phyloP scores from a whole-genome alignment of 306 rosid genomes.

The Neltuma alba region DNA sequence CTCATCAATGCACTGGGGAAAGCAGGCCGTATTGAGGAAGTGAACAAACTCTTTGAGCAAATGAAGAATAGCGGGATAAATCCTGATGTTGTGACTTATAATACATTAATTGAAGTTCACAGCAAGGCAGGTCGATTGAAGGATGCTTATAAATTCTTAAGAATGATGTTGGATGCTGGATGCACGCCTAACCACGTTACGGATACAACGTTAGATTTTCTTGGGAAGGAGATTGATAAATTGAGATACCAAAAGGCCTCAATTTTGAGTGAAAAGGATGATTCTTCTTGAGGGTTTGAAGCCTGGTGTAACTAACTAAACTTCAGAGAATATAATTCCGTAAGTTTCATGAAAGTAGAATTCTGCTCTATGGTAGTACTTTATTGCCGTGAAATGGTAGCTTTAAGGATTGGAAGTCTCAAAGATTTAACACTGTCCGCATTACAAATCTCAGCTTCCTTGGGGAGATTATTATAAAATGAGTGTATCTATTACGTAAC shows the following conservation, averaged over 20 bases:
- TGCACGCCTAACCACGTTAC: conserved; percentile 90
- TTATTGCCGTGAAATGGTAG: conserved; percentile 12
- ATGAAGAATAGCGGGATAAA: conserved; percentile 78
- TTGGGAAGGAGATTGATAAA: conserved; percentile 85
- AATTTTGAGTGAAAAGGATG: conserved; percentile 56
- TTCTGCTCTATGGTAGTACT: conserved; percentile 2
- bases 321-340: background rate
- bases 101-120: conserved; percentile 90
- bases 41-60: conserved; percentile 74
- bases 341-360: background rate
- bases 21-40: conserved; percentile 78
- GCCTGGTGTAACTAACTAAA: background rate
- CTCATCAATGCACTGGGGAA: conserved; percentile 86
- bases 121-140: conserved; percentile 82
- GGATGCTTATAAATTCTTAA: conserved; percentile 82
- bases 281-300: conserved; percentile 40
- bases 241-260: conserved; percentile 72
- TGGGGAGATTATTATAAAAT: background rate
- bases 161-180: conserved; percentile 90
- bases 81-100: conserved; percentile 87
- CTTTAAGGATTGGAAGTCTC: background rate
- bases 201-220: conserved; percentile 85
- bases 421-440: background rate
- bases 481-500: background rate
- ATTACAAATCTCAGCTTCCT: background rate